phyloP scores from a whole-genome alignment of 257 asterid genomes.

The Parsonsia alboflavescens region DNA sequence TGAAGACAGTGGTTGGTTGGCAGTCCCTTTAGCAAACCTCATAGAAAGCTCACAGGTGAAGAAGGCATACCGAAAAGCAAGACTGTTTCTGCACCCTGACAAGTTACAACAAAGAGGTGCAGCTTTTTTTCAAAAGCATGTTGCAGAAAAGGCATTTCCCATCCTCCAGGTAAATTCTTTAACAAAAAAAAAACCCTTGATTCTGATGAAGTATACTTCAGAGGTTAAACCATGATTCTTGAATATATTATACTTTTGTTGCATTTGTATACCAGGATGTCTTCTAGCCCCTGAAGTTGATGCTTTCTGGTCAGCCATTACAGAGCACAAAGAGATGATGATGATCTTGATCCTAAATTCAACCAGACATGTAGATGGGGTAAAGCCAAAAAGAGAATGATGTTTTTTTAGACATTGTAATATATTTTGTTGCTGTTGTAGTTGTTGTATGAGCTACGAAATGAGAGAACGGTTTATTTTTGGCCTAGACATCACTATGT shows the following conservation, averaged over 20 bases:
- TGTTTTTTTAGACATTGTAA: background rate
- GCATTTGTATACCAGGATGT: conserved; percentile 46
- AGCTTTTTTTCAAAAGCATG: conserved; percentile 45
- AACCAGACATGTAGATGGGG: background rate
- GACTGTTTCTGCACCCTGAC: conserved; percentile 74
- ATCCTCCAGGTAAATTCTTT: conserved; percentile 48
- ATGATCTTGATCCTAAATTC: background rate
- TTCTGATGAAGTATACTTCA: background rate
- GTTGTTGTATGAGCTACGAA: background rate
- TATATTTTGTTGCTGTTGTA: background rate
- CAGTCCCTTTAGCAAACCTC: conserved; percentile 34
- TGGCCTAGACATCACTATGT: background rate
- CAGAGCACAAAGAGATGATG: background rate
- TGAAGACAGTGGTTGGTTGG: conserved; percentile 59
- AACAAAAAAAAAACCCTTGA: too few species aligned
- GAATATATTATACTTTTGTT: conserved; percentile 64
- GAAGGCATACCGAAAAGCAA: conserved; percentile 75
- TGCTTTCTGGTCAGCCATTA: background rate
- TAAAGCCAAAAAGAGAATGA: background rate
- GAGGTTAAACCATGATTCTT: background rate
- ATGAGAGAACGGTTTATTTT: background rate
- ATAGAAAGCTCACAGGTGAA: conserved; percentile 52
- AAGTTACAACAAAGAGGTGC: conserved; percentile 87
- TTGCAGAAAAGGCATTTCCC: conserved; percentile 58
- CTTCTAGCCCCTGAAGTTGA: conserved; percentile 9